phyloP scores from a whole-genome alignment of 805 yeast species.

The Suhomyces xylopsoci region DNA sequence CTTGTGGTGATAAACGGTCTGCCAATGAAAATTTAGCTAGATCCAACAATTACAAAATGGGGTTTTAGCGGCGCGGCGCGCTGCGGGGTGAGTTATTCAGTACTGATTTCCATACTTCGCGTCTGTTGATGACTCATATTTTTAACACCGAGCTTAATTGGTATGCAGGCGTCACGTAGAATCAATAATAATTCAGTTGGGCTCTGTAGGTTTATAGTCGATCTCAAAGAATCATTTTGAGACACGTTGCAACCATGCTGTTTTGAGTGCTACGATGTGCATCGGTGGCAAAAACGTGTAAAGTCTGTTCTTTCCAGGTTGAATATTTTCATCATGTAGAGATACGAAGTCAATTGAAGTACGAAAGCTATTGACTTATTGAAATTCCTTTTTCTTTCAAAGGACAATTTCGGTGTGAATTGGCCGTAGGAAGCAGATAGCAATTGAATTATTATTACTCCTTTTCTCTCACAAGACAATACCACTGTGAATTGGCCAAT shows the following conservation, averaged over 20 bases:
- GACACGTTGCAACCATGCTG: not conserved
- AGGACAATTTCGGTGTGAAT: too few relatives aligned
- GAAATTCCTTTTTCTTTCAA: too few relatives aligned
- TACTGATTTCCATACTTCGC: not conserved
- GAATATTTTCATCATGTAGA: not conserved
- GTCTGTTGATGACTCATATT: not conserved
- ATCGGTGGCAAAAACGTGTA: not conserved
- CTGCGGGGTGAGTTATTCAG: not conserved
- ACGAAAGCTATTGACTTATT: not conserved
- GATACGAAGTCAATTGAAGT: not conserved
- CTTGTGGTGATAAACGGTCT: too few relatives aligned
- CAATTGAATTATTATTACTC: too few relatives aligned
- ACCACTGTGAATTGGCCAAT: too few relatives aligned
- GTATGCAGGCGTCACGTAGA: not conserved
- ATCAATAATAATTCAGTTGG: not conserved
- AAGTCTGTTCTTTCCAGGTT: too few relatives aligned
- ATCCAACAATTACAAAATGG: too few relatives aligned
- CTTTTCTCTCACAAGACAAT: too few relatives aligned
- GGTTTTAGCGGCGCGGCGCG: not conserved
- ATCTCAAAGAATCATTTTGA: not conserved
- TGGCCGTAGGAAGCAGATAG: too few relatives aligned
- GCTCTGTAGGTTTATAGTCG: not conserved
- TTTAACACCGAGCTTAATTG: not conserved
- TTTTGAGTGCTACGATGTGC: too few relatives aligned
- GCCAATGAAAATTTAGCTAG: too few relatives aligned